phyloP scores from a whole-genome alignment of 257 asterid genomes.

The Primulina eburnea region DNA sequence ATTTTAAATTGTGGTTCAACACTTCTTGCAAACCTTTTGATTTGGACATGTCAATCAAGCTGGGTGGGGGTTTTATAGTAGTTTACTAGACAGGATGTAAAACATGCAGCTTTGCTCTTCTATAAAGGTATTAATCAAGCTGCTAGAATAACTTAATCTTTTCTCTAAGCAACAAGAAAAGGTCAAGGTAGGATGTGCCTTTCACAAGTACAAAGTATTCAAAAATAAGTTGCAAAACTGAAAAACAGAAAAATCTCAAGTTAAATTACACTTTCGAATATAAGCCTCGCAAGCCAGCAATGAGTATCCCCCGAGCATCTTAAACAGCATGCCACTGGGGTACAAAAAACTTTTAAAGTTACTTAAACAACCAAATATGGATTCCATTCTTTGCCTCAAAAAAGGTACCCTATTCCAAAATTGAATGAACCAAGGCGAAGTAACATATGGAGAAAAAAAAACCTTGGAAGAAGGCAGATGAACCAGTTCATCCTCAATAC shows the following conservation, averaged over 20 bases:
- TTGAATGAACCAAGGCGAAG: background rate
- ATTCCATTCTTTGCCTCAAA: background rate
- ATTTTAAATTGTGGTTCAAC: background rate
- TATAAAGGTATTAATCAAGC: background rate
- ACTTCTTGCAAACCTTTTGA: background rate
- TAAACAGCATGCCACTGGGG: no score
- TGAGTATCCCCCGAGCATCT: no score
- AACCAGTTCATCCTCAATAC: slow-evolving; percentile 51
- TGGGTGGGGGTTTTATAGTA: background rate
- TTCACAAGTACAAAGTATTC: no score
- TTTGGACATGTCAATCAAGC: background rate
- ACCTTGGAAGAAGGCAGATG: slow-evolving; percentile 66
- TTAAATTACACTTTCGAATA: no score
- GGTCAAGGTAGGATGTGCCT: no score
- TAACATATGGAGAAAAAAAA: background rate
- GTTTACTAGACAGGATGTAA: background rate
- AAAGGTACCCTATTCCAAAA: slow-evolving; percentile 7
- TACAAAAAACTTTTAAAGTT: no score
- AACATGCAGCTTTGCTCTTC: background rate
- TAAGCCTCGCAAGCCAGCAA: no score
- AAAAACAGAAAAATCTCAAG: no score
- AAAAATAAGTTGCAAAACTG: no score
- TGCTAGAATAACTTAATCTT: background rate
- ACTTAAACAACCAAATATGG: background rate
- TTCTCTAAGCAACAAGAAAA: no score